A percentile compares a stretch with the other conserved stretches of the same genome.
Conservation (phyloP, 2,329 filamentous ascomycete species). For the Ascochyta clinopodiicola region DNA sequence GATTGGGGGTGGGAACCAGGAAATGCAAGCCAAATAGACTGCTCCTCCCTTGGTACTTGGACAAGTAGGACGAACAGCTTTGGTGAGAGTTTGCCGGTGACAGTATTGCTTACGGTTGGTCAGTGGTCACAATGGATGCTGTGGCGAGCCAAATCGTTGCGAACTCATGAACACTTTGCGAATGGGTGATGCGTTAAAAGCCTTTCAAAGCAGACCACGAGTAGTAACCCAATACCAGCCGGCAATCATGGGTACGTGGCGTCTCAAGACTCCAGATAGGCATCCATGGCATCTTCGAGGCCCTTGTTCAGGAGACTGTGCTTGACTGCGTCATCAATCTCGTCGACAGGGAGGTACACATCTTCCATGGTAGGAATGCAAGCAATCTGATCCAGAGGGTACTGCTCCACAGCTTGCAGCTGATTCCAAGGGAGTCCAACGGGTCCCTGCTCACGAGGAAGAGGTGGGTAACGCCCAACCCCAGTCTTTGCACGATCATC, state of each 20-base stretch:
- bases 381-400: slow-evolving; percentile 48
- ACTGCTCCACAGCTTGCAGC: slow-evolving; percentile 46
- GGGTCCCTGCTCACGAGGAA: slow-evolving; percentile 52
- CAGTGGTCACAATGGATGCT: slow-evolving; percentile 17
- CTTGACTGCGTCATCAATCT: slow-evolving; percentile 40
- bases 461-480: slow-evolving; percentile 51
- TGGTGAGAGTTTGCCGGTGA: slow-evolving; percentile 7
- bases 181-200: not conserved
- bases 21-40: not conserved
- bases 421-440: slow-evolving; percentile 52
- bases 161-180: slow-evolving; percentile 4
- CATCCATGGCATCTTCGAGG: slow-evolving; percentile 38
- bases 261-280: slow-evolving; percentile 25
- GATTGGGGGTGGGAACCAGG: not conserved
- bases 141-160: slow-evolving; percentile 23
- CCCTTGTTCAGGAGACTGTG: slow-evolving; percentile 35
- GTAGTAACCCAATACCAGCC: not conserved
- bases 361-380: slow-evolving; percentile 48
- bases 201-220: not conserved
- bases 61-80: not conserved
- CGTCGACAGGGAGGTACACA: slow-evolving; percentile 47
- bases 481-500: slow-evolving; percentile 54
- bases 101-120: slow-evolving; percentile 1
- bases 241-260: not conserved
- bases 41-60: slow-evolving; percentile 2